phyloP scores from a whole-genome alignment of 2,329 filamentous ascomycete species.

The Aspergillus chevalieri region DNA sequence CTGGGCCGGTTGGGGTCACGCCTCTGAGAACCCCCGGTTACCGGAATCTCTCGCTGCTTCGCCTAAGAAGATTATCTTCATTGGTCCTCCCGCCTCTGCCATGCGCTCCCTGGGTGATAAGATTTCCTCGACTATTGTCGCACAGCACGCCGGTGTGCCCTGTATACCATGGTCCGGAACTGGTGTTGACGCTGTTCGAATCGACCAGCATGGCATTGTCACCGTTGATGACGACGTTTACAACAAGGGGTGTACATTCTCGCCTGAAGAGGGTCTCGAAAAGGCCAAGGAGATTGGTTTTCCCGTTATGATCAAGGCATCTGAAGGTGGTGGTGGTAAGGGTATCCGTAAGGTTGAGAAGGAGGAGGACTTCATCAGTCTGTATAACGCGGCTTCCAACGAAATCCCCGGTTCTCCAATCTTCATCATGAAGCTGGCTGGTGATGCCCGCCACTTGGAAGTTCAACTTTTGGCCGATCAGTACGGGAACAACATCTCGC shows the following conservation, averaged over 20 bases:
- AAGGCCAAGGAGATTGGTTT: slow-evolving; percentile 90
- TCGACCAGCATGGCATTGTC: slow-evolving; percentile 80
- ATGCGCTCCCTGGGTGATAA: slow-evolving; percentile 99
- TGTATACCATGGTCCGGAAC: slow-evolving; percentile 99
- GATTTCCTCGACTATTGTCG: slow-evolving; percentile 98
- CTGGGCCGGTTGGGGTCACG: slow-evolving; percentile 98
- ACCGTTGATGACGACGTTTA: slow-evolving; percentile 84
- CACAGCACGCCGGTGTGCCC: slow-evolving; percentile 90
- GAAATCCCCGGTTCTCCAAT: slow-evolving; percentile 98
- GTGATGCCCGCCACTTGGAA: slow-evolving; percentile 92
- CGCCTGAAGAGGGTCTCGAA: slow-evolving; percentile 80
- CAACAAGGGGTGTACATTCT: slow-evolving; percentile 81
- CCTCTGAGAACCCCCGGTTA: slow-evolving; percentile 96
- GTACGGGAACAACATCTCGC: slow-evolving; percentile 99
- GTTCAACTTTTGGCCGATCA: slow-evolving; percentile 96
- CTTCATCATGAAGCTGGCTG: slow-evolving; percentile 99
- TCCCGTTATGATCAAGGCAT: slow-evolving; percentile 99
- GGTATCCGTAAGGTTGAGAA: slow-evolving; percentile 91
- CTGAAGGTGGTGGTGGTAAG: slow-evolving; percentile 97
- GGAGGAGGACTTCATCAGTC: slow-evolving; percentile 74
- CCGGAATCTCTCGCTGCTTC: slow-evolving; percentile 94
- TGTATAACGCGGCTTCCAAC: slow-evolving; percentile 93
- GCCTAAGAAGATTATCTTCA: slow-evolving; percentile 98
- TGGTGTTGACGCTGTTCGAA: slow-evolving; percentile 71
- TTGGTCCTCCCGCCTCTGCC: slow-evolving; percentile 91